Evolutionary conservation across 306 rosid genomes (phyloP), one percentile per base, ranked within the genome.

Genomic region (Leucaena leucocephala): DNA sequence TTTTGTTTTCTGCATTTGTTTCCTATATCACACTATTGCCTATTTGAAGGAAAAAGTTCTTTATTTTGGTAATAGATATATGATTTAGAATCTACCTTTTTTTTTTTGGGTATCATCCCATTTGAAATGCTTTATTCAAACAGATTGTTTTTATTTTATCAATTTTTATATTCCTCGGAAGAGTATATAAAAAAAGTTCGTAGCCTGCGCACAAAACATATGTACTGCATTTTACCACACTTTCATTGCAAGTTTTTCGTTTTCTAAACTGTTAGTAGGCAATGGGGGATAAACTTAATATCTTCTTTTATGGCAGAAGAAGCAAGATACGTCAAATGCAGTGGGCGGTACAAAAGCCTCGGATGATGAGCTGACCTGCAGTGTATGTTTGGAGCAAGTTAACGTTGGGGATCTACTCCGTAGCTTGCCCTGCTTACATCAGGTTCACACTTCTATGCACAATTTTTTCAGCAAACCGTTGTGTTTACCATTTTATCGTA

Each of bases 301-400:
- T 66, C 54, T 52, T 73, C 45, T 63, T 82, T 36, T 49, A 58
- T 79, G 58, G 74, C 85, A 86, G 93, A 91, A 89, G 84, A 88
- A 79, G 85, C 95, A 87, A 81, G 97, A 90, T 77, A 40, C 76
- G 34, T 75, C 77, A 35, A 84, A 80, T 82, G 78, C 81, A 12
- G 88, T 81, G 83, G 92, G 90, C 57, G 80, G 78, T 85, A 79
- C 82, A 13, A 92, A 95, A 81, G 81, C 86, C 79, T 79, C 86
- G 0, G 94, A 92, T 62, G 97, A 95, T 89, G 98, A 92, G 80
- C 90, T 95, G 83, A 95, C 96, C 21, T 95, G 98, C 86, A 95
- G 94, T 83, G 97, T 95, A 79, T 95, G 98, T 89, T 84, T 95
- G 90, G 98, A 95, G 89, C 98, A 92, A 86, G 98, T 95, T 80